Conservation (phyloP, 2,329 filamentous ascomycete species). For the Exophiala alcalophila region DNA sequence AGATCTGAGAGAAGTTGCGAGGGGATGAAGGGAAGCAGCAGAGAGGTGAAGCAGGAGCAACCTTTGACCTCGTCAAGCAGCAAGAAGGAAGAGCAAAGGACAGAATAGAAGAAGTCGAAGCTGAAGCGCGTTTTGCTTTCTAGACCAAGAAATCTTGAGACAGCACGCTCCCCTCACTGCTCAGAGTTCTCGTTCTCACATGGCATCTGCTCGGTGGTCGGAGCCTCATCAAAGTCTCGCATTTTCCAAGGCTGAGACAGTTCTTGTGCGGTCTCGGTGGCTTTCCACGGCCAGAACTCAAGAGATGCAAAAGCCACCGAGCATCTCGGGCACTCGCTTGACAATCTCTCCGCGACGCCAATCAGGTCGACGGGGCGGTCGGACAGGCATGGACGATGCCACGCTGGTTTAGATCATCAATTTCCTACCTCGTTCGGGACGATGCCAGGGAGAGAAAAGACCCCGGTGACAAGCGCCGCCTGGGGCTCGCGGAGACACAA, state of each 20-base stretch:
- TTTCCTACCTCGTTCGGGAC: too few species aligned
- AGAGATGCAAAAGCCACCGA: too few species aligned
- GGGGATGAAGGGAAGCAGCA: background rate
- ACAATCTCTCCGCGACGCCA: conserved; percentile 7
- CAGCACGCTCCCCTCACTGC: background rate
- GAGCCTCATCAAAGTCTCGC: background rate
- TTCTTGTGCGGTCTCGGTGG: too few species aligned
- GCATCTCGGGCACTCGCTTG: too few species aligned
- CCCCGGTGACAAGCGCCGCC: conserved; percentile 1
- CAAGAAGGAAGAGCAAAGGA: conserved; percentile 8
- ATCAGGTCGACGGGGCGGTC: conserved; percentile 9
- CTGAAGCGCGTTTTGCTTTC: conserved; percentile 3
- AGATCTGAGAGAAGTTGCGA: conserved; percentile 22
- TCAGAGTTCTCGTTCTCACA: too few species aligned
- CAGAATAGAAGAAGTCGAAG: conserved; percentile 9
- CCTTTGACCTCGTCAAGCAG: conserved; percentile 14
- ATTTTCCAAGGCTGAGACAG: too few species aligned
- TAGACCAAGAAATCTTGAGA: background rate
- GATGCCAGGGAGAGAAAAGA: conserved; percentile 4
- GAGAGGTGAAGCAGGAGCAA: conserved; percentile 10
- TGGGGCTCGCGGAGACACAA: conserved; percentile 1
- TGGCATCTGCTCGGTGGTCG: background rate
- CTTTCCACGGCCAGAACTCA: too few species aligned
- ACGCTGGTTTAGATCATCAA: conserved; percentile 4
- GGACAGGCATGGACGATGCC: background rate